A percentile compares a stretch with the other conserved stretches of the same genome.
Conservation (phyloP, 176 grass and related monocot genomes). For the Carex myosuroides region DNA sequence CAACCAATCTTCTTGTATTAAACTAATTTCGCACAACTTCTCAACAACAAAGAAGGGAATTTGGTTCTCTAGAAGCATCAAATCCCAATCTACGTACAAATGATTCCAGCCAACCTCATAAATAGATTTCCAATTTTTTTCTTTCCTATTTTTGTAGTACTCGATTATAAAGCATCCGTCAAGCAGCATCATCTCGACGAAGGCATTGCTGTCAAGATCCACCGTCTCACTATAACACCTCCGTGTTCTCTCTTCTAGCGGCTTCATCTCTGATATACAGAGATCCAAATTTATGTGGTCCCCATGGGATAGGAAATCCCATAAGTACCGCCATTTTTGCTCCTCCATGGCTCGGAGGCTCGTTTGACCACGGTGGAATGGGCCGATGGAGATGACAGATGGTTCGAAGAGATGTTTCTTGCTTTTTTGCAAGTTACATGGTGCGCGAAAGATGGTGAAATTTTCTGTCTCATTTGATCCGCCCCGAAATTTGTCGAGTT, state of each 20-base stretch:
- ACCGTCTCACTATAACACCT: neutral
- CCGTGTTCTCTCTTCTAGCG: neutral
- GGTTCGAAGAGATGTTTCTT: no score
- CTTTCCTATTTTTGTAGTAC: neutral
- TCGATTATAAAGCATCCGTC: constrained; percentile 19
- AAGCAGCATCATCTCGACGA: constrained; percentile 24
- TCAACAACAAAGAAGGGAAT: constrained; percentile 17
- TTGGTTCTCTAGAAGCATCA: constrained; percentile 14
- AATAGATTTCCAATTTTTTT: neutral
- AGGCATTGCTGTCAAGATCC: neutral
- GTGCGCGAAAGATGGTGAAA: constrained; percentile 9
- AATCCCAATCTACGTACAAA: neutral
- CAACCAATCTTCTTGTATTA: no score
- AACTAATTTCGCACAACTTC: neutral
- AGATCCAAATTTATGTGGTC: no score
- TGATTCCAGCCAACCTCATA: neutral
- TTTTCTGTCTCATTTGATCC: neutral
- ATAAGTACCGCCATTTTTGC: no score
- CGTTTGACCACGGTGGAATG: no score
- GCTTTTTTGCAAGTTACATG: no score
- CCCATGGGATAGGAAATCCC: no score
- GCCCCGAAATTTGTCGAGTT: neutral
- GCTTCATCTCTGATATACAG: no score
- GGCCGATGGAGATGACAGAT: no score
- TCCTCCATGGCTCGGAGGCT: no score